phyloP scores from a whole-genome alignment of 768 basidiomycete species.

The Amanita inopinata region DNA sequence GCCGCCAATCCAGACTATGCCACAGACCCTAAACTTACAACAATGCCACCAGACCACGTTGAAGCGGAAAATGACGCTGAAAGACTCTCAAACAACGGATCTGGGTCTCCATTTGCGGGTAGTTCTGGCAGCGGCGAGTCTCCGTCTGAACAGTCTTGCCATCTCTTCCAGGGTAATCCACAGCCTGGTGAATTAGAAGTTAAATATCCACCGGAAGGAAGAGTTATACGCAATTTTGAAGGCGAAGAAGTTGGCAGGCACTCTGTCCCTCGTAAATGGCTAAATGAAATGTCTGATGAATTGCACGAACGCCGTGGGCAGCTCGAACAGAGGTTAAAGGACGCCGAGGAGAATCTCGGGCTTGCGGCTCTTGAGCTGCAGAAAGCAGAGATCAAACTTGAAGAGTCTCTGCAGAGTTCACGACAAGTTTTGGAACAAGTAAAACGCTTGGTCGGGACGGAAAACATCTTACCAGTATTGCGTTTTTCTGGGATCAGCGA shows the following conservation, averaged over 20 bases:
- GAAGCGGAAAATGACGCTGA: conserved; percentile 1
- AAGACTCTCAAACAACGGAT: no score
- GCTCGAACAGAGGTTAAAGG: not conserved
- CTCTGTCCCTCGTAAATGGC: not conserved
- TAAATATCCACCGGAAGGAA: conserved; percentile 3
- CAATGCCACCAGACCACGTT: not conserved
- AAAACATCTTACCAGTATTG: not conserved
- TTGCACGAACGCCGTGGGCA: not conserved
- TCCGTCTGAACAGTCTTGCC: conserved; percentile 1
- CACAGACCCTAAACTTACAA: not conserved
- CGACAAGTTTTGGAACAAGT: not conserved
- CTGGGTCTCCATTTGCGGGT: no score
- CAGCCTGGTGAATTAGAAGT: not conserved
- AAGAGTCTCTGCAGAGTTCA: not conserved
- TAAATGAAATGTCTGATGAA: conserved; percentile 6
- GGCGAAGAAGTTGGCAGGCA: not conserved
- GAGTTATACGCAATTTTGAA: not conserved
- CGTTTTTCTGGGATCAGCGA: no score
- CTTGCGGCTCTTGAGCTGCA: conserved; percentile 5
- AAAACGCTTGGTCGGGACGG: conserved; percentile 1
- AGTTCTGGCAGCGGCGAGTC: no score
- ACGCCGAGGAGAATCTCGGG: conserved; percentile 1
- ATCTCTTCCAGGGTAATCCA: not conserved
- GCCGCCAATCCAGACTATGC: not conserved
- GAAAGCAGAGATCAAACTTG: conserved; percentile 3